Evolutionary conservation across 352 stramenopile genomes (phyloP).

Genomic region (Phytophthora europaea): DNA sequence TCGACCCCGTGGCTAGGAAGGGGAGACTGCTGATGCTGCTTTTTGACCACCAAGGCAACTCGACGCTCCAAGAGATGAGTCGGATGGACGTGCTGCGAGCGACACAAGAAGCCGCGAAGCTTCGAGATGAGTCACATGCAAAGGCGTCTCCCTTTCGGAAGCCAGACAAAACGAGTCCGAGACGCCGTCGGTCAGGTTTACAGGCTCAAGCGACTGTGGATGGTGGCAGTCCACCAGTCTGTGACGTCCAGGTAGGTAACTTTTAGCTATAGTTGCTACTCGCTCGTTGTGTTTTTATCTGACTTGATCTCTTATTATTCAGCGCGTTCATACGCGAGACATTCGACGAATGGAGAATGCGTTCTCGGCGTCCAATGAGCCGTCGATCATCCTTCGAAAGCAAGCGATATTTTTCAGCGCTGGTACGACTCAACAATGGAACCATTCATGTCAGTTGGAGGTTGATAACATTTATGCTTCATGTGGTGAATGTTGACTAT

Average conservation of each 20-base stretch:
- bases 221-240: constrained; percentile 15
- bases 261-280: background rate
- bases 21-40: constrained; percentile 46
- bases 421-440: constrained; percentile 36
- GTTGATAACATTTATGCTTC: background rate
- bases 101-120: constrained; percentile 59
- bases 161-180: constrained; percentile 14
- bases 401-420: constrained; percentile 75
- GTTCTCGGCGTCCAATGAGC: constrained; percentile 72
- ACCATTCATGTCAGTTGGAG: background rate
- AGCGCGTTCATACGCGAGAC: constrained; percentile 70
- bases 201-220: constrained; percentile 4
- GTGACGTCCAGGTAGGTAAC: constrained; percentile 45
- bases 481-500: background rate
- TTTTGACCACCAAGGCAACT: constrained; percentile 56
- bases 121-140: constrained; percentile 8
- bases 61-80: constrained; percentile 61
- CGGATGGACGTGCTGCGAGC: constrained; percentile 63
- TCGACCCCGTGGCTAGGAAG: constrained; percentile 45
- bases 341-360: constrained; percentile 75
- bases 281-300: background rate
- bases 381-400: constrained; percentile 65
- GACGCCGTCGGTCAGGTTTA: constrained; percentile 12
- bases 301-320: constrained; percentile 33
- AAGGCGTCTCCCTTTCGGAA: constrained; percentile 19